Evolutionary conservation across 768 basidiomycete genomes (phyloP), one percentile per base, ranked within the genome.

Genomic region (Suillus variegatus): DNA sequence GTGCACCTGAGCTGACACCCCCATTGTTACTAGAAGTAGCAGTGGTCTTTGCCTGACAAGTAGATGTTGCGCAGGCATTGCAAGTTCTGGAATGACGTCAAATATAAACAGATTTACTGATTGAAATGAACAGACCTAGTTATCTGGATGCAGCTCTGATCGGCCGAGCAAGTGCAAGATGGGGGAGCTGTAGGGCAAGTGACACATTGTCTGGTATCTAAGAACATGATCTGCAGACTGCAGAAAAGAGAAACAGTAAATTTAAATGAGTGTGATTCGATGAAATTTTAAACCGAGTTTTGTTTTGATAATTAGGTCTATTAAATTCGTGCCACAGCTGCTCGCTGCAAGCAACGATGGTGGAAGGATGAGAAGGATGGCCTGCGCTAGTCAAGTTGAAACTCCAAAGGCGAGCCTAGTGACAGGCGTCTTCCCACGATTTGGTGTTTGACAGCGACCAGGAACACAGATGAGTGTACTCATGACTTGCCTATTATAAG

Each of bases 1-100:
- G 82, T 3, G 88, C 91, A 52, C 91, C 91, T 62, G 85, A 82
- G 73, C 88, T 88, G 60, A 87, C 77, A 12, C 76, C 73, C 35
- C 16, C 76, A 8, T 84, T 82, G 25, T 61, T 43, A 52, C 43
- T 47, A 18, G 47, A 14, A 5, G 71, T 66, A 35, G 65, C 60
- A 40, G 61, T 67, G 22, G 69, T 35, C 22, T 61, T 79, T 38
- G 79, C 63, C 35, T 86, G 81, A 69, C 91, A 93, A 66, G 75
- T 74, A 69, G 84, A 85, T 51, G 76, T 76, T 14, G 81, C 74
- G 70, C 92, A 93, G 1, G 77, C 76, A 49, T 73, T 70, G 71
- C 92, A 93, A 61, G 81, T 81, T 79, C 91, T 93, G 72, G 43
- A 67, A 25, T 18, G 28, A 52, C 28, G 16, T 32, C 20, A 51